A percentile compares a stretch with the other conserved stretches of the same genome.
phyloP scores from a whole-genome alignment of 345 rosid genomes.

The Noccaea caerulescens region DNA sequence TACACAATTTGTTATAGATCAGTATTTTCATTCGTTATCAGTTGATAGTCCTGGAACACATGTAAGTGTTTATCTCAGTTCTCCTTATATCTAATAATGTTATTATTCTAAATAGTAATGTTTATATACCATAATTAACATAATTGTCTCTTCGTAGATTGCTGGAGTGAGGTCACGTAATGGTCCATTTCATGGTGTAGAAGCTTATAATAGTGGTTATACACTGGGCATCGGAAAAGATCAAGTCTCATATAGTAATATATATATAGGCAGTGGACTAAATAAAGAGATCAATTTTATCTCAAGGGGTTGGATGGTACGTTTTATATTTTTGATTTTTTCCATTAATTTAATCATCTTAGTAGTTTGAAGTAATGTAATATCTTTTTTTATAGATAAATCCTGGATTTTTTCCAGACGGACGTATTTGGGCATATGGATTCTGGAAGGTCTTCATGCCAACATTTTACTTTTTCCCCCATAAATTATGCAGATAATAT shows the following conservation, averaged over 20 bases:
- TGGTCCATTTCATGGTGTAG: constrained; percentile 23
- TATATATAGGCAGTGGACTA: constrained; percentile 6
- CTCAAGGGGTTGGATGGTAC: constrained; percentile 5
- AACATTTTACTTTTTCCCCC: background rate
- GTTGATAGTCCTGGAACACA: constrained; percentile 1
- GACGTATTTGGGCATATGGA: constrained; percentile 6
- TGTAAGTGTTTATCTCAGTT: constrained; percentile 1
- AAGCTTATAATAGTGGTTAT: background rate
- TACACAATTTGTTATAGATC: background rate
- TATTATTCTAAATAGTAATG: too few species aligned
- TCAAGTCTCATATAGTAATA: constrained; percentile 19
- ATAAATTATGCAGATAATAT: too few species aligned
- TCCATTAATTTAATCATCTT: background rate
- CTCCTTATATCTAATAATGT: too few species aligned
- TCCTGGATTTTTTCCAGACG: background rate
- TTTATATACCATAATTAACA: too few species aligned
- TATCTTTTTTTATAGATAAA: background rate
- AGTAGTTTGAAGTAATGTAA: background rate
- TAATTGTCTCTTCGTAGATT: background rate
- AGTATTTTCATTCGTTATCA: background rate
- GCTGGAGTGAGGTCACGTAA: constrained; percentile 10
- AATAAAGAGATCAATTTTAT: background rate
- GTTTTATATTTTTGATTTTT: background rate
- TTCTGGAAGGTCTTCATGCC: background rate
- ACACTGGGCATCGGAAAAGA: background rate